These are phyloP conservation scores for Emergomyces africanus DNA, from an alignment of 2,329 filamentous ascomycete species.

Conservation along the genomic window DNA sequence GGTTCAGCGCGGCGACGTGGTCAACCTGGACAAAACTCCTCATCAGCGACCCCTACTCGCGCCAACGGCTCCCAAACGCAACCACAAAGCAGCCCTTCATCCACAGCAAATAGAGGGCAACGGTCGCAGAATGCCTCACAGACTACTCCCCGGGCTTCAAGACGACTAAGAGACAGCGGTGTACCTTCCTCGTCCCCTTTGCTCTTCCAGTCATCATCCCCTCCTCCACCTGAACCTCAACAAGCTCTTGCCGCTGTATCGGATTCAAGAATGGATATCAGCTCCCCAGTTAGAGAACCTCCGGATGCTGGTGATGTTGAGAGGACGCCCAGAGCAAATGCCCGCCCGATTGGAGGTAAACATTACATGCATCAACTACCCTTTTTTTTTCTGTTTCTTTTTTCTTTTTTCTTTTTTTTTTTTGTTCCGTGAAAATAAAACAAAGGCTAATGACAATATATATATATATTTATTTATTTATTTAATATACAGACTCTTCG, in stretches of 20 bases:
- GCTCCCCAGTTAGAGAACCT: constrained; percentile 35
- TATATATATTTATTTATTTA: not conserved
- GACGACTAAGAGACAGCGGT: constrained; percentile 26
- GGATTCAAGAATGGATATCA: constrained; percentile 30
- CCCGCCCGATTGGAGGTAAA: constrained; percentile 28
- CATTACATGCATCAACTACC: not conserved
- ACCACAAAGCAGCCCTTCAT: constrained; percentile 17
- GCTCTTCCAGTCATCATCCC: constrained; percentile 60
- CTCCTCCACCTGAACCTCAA: constrained; percentile 35
- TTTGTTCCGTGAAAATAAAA: not conserved
- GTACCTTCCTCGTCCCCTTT: constrained; percentile 64
- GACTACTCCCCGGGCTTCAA: constrained; percentile 35
- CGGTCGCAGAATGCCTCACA: constrained; percentile 18
- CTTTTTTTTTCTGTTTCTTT: too few species aligned
- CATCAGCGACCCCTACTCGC: constrained; percentile 27
- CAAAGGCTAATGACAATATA: not conserved
- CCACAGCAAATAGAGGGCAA: constrained; percentile 6
- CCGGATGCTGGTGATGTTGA: constrained; percentile 27
- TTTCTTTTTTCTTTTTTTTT: too few species aligned
- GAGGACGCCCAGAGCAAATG: constrained; percentile 29
- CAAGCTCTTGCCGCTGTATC: constrained; percentile 23
- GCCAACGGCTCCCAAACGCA: constrained; percentile 22
- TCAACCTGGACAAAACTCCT: constrained; percentile 27
- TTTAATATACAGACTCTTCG: constrained; percentile 83
- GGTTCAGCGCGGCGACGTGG: constrained; percentile 29